Percentiles rank a stretch among this genome's conserved stretches.
Evolutionary conservation across 2,329 filamentous ascomycete genomes (phyloP).

Genomic region (Fusarium sp.): DNA sequence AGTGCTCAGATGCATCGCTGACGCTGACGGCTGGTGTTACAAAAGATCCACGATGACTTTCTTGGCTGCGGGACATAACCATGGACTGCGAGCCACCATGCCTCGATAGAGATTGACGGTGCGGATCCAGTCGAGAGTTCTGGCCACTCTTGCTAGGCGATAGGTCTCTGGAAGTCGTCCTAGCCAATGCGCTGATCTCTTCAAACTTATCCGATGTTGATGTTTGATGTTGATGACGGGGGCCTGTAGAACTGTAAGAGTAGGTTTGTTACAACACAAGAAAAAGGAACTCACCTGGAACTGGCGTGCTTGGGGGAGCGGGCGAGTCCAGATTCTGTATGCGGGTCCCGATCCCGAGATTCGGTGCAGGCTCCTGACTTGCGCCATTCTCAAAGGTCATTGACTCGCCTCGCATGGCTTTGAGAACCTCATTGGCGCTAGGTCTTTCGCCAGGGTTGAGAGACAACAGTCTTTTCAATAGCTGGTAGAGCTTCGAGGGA

Average conservation of each 20-base stretch:
- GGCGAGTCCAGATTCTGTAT: slow-evolving; percentile 67
- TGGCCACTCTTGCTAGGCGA: slow-evolving; percentile 26
- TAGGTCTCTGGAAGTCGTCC: slow-evolving; percentile 23
- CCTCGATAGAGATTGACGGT: slow-evolving; percentile 16
- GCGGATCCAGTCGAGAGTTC: slow-evolving; percentile 17
- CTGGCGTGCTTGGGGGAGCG: slow-evolving; percentile 56
- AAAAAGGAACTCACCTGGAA: slow-evolving; percentile 49
- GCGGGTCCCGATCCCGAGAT: slow-evolving; percentile 54
- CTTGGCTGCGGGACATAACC: slow-evolving; percentile 53
- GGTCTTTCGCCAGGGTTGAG: slow-evolving; percentile 80
- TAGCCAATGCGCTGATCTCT: slow-evolving; percentile 28
- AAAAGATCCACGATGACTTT: slow-evolving; percentile 42
- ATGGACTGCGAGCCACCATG: slow-evolving; percentile 45
- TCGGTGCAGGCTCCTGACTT: slow-evolving; percentile 48
- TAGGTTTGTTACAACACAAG: slow-evolving; percentile 34
- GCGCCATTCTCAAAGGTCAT: slow-evolving; percentile 52
- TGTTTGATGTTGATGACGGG: slow-evolving; percentile 41
- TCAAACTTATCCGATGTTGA: slow-evolving; percentile 39
- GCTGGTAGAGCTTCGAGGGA: slow-evolving; percentile 83
- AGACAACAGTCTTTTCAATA: slow-evolving; percentile 82
- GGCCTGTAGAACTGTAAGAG: slow-evolving; percentile 43
- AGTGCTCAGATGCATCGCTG: slow-evolving; percentile 21
- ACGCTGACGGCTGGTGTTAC: slow-evolving; percentile 17
- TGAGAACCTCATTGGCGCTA: slow-evolving; percentile 84
- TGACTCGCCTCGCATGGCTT: slow-evolving; percentile 75